Percentiles rank a stretch among this genome's conserved stretches.
phyloP scores from a whole-genome alignment of 805 yeast genomes.

The Candida tallmaniae region DNA sequence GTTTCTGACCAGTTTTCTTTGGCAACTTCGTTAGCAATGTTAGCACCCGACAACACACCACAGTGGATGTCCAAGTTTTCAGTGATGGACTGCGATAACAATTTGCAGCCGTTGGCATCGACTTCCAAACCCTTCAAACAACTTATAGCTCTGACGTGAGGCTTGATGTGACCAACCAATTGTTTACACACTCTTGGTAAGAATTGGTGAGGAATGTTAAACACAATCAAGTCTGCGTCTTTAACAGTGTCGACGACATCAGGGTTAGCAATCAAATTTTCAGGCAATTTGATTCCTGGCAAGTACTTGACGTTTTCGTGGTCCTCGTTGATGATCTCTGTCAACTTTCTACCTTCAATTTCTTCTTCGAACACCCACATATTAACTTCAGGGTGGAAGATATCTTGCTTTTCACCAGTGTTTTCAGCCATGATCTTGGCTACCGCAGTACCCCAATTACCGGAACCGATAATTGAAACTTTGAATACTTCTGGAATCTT shows the following conservation, averaged over 20 bases:
- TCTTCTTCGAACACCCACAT: slow-evolving; percentile 98
- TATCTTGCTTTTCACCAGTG: slow-evolving; percentile 61
- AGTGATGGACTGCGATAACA: slow-evolving; percentile 74
- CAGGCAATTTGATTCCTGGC: slow-evolving; percentile 83
- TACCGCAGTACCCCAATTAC: slow-evolving; percentile 98
- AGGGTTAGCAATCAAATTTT: slow-evolving; percentile 85
- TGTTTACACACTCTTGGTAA: slow-evolving; percentile 71
- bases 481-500: slow-evolving; percentile 32
- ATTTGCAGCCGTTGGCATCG: slow-evolving; percentile 75
- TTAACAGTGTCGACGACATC: slow-evolving; percentile 69
- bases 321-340: slow-evolving; percentile 82
- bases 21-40: slow-evolving; percentile 96
- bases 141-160: slow-evolving; percentile 80
- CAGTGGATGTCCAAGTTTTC: slow-evolving; percentile 82
- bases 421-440: slow-evolving; percentile 95
- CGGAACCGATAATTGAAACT: slow-evolving; percentile 81
- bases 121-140: slow-evolving; percentile 96
- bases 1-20: slow-evolving; percentile 96
- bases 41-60: slow-evolving; percentile 97
- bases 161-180: slow-evolving; percentile 69
- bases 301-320: slow-evolving; percentile 95
- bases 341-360: slow-evolving; percentile 71
- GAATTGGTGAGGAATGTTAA: slow-evolving; percentile 97
- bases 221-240: slow-evolving; percentile 81
- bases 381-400: slow-evolving; percentile 70